A percentile compares a stretch with the other conserved stretches of the same genome.
phyloP scores from a whole-genome alignment of 129 eudicot genomes.

The Pulicaria dysenterica region DNA sequence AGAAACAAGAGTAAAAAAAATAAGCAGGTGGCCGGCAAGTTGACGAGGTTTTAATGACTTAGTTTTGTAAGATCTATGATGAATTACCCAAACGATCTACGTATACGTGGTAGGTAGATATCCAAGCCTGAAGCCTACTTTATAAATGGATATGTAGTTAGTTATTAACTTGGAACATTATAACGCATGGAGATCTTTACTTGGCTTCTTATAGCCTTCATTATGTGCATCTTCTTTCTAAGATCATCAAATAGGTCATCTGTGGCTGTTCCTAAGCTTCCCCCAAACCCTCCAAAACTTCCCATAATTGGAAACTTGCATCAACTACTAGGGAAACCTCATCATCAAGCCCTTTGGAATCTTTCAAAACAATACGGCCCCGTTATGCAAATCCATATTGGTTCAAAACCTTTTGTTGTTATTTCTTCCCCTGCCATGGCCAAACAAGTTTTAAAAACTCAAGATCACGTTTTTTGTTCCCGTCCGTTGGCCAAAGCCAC shows the following conservation, averaged over 20 bases:
- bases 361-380: constrained; percentile 33
- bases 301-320: constrained; percentile 39
- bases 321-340: constrained; percentile 9
- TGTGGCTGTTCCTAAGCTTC: constrained; percentile 2
- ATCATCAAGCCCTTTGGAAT: constrained; percentile 27
- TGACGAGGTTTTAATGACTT: no score
- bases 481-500: neutral
- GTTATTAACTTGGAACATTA: neutral
- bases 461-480: constrained; percentile 32
- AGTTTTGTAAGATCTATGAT: no score
- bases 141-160: neutral
- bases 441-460: constrained; percentile 25
- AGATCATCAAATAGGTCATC: neutral
- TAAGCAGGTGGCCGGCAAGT: no score
- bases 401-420: constrained; percentile 11
- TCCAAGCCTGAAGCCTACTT: no score
- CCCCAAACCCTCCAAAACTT: constrained; percentile 34
- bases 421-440: constrained; percentile 29
- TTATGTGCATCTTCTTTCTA: constrained; percentile 7
- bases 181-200: constrained; percentile 3
- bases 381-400: constrained; percentile 26
- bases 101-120: no score
- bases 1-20: no score
- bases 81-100: no score
- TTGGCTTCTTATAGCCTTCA: constrained; percentile 12